These are phyloP conservation scores for Stellera chamaejasme DNA, from an alignment of 345 rosid species.

Conservation along the genomic window DNA sequence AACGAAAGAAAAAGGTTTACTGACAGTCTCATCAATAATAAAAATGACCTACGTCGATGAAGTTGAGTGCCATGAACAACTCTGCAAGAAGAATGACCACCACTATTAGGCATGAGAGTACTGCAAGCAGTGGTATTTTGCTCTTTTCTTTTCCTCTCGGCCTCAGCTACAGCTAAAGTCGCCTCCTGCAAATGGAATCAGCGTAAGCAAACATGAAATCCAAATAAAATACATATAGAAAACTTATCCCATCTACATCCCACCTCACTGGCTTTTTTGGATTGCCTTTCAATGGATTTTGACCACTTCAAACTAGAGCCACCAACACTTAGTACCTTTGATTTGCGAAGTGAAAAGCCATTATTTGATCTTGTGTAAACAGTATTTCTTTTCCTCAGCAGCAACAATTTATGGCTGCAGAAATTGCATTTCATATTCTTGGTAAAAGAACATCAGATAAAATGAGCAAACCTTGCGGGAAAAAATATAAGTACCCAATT, in stretches of 20 bases:
- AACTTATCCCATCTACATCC: conserved; percentile 12
- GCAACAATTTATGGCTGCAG: conserved; percentile 53
- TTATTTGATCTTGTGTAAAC: conserved; percentile 75
- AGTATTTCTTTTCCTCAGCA: conserved; percentile 65
- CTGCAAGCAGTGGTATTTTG: conserved; percentile 29
- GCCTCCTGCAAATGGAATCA: conserved; percentile 53
- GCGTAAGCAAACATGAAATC: neutral
- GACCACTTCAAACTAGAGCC: conserved; percentile 96
- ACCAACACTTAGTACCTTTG: conserved; percentile 84
- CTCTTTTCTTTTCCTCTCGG: conserved; percentile 62
- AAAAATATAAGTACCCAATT: conserved; percentile 43
- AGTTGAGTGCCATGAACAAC: conserved; percentile 19
- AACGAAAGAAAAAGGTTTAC: neutral
- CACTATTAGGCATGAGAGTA: conserved; percentile 20
- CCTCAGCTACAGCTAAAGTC: conserved; percentile 82
- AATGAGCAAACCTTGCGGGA: conserved; percentile 16
- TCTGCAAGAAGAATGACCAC: conserved; percentile 43
- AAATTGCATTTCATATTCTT: conserved; percentile 19
- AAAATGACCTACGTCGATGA: conserved; percentile 16
- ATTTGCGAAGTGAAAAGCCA: conserved; percentile 81
- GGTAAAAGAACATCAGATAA: conserved; percentile 11
- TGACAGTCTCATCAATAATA: conserved; percentile 9
- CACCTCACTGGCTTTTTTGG: conserved; percentile 91
- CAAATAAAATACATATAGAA: neutral
- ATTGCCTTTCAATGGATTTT: conserved; percentile 72